phyloP scores from a whole-genome alignment of 345 rosid species.

The Tarenaya hassleriana region DNA sequence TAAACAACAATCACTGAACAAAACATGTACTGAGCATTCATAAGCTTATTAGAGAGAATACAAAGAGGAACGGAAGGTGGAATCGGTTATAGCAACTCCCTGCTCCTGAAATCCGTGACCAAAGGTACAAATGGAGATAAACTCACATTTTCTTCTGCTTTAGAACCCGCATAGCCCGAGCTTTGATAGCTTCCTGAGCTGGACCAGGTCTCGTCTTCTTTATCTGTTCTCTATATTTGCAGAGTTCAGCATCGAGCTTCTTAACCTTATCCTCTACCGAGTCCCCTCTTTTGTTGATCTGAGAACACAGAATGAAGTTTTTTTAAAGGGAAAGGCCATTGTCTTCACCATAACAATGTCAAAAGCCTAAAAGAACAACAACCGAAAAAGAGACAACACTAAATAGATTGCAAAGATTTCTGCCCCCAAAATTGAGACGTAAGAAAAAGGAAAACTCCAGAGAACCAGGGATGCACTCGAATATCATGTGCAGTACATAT shows the following conservation, averaged over 20 bases:
- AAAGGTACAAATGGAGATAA: neutral
- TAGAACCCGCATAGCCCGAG: slow-evolving; percentile 85
- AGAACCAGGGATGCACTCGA: too few relatives aligned
- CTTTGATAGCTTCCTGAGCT: slow-evolving; percentile 83
- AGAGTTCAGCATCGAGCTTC: slow-evolving; percentile 75
- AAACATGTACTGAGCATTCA: neutral
- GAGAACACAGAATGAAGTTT: slow-evolving; percentile 3
- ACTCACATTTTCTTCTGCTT: slow-evolving; percentile 83
- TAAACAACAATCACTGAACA: neutral
- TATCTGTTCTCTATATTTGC: slow-evolving; percentile 72
- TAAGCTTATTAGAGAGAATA: too few relatives aligned
- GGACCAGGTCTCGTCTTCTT: slow-evolving; percentile 90
- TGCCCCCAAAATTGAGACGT: too few relatives aligned
- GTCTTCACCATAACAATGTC: too few relatives aligned
- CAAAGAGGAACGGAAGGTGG: neutral
- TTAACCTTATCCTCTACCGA: slow-evolving; percentile 81
- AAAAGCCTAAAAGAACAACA: too few relatives aligned
- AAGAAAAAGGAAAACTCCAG: too few relatives aligned
- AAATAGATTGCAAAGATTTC: too few relatives aligned
- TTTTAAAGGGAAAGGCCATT: too few relatives aligned
- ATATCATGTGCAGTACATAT: too few relatives aligned
- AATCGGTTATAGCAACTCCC: neutral
- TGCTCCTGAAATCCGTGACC: neutral
- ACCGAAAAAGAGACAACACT: too few relatives aligned
- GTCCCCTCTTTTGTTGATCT: slow-evolving; percentile 88